A percentile compares a stretch with the other conserved stretches of the same genome.
Evolutionary conservation across 352 stramenopile genomes (phyloP).

Genomic region (Pythium rhizo-oryzae): DNA sequence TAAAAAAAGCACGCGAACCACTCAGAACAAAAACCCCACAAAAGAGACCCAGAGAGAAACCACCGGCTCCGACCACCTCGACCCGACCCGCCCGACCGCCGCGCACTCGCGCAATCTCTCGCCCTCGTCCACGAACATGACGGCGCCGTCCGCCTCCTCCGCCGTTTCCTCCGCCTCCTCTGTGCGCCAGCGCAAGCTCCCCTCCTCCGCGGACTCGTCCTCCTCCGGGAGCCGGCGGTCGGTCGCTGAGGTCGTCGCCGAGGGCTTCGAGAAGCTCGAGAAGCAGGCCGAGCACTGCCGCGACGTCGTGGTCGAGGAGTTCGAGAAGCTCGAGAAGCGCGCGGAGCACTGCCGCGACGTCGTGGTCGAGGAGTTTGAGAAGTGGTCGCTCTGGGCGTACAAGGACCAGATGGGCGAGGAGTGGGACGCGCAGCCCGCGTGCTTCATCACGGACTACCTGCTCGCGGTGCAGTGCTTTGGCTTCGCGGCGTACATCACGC

Average conservation of each 20-base stretch:
- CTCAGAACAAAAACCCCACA: not conserved
- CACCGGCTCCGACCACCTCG: not conserved
- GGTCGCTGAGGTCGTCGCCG: slow-evolving; percentile 50
- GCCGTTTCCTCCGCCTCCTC: slow-evolving; percentile 3
- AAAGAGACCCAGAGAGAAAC: not conserved
- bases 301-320: slow-evolving; percentile 59
- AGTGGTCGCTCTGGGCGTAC: slow-evolving; percentile 82
- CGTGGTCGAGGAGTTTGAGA: slow-evolving; percentile 46
- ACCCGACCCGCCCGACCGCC: no score
- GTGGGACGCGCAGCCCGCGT: slow-evolving; percentile 86
- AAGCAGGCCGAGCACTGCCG: slow-evolving; percentile 60
- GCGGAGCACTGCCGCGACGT: slow-evolving; percentile 63
- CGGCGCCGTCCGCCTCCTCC: not conserved
- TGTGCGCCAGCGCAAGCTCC: slow-evolving; percentile 22
- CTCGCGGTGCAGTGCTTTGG: slow-evolving; percentile 84
- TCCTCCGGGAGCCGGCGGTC: not conserved
- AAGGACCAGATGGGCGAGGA: slow-evolving; percentile 73
- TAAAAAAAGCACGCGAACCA: slow-evolving; percentile 1
- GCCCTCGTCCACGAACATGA: not conserved
- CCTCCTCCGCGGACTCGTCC: not conserved
- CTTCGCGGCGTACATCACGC: slow-evolving; percentile 76
- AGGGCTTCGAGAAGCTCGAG: slow-evolving; percentile 50
- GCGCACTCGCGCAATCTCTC: not conserved
- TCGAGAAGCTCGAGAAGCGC: slow-evolving; percentile 51
- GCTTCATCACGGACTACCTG: slow-evolving; percentile 89